These are phyloP conservation scores for Cadophora luteo-olivacea DNA, from an alignment of 2,329 filamentous ascomycete genomes.

Conservation along the genomic window DNA sequence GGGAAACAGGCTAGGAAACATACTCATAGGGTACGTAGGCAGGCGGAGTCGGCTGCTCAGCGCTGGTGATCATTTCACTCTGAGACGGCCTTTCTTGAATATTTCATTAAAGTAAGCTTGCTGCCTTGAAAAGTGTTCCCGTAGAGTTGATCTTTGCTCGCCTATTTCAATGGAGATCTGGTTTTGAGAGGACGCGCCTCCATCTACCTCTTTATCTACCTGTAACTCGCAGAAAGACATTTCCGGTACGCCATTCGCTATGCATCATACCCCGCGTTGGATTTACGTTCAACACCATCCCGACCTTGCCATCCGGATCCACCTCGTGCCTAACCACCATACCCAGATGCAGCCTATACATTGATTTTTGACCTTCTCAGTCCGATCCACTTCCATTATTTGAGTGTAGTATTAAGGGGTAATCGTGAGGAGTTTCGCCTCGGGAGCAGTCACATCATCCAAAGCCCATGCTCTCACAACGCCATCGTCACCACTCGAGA, in stretches of 20 bases:
- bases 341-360: neutral
- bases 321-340: neutral
- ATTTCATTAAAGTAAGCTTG: neutral
- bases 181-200: neutral
- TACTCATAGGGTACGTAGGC: neutral
- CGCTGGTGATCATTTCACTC: no score
- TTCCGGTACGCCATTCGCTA: constrained; percentile 25
- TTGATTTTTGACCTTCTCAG: neutral
- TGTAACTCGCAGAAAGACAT: neutral
- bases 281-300: neutral
- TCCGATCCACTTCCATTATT: neutral
- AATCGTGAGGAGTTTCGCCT: neutral
- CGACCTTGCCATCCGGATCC: neutral
- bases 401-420: neutral
- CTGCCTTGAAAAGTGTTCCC: neutral
- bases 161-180: neutral
- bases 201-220: constrained; percentile 2
- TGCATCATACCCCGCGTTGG: constrained; percentile 13
- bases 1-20: neutral
- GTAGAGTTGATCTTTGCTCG: neutral
- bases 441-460: constrained; percentile 34
- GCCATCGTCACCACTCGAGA: constrained; percentile 93
- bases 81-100: neutral
- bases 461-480: constrained; percentile 83
- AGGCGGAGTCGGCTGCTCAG: no score